Conservation (phyloP, 805 yeast species). For the Ogataea corticis region DNA sequence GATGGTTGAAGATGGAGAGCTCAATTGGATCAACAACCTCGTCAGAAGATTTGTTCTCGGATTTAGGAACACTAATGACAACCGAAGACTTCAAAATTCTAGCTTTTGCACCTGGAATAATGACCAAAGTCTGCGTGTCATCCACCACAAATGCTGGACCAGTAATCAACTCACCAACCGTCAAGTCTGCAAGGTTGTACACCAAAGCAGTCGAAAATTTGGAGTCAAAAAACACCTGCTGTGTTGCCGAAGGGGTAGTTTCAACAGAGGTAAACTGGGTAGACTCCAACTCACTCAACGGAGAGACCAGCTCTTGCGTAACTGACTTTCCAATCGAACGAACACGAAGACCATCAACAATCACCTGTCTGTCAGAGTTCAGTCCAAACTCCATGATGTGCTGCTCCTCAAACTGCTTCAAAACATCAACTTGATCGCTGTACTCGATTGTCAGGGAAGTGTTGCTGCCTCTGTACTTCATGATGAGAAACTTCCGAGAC, state of each 20-base stretch:
- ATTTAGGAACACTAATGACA: constrained; percentile 23
- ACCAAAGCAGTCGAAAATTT: constrained; percentile 52
- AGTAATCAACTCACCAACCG: constrained; percentile 47
- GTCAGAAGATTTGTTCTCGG: constrained; percentile 34
- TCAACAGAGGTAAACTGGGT: constrained; percentile 34
- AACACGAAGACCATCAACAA: constrained; percentile 75
- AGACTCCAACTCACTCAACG: constrained; percentile 4
- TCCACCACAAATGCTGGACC: constrained; percentile 49
- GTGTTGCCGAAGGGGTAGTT: constrained; percentile 51
- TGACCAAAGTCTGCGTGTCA: constrained; percentile 37
- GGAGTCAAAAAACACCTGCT: constrained; percentile 31
- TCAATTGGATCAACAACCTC: constrained; percentile 45
- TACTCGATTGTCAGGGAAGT: constrained; percentile 68
- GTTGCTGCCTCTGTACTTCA: constrained; percentile 85
- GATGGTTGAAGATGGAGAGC: constrained; percentile 44
- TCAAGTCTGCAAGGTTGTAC: constrained; percentile 50
- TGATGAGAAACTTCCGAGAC: constrained; percentile 65
- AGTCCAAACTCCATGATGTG: constrained; percentile 78
- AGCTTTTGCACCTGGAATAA: constrained; percentile 35
- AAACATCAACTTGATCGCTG: constrained; percentile 33
- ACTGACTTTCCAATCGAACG: constrained; percentile 64
- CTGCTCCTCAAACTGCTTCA: constrained; percentile 46
- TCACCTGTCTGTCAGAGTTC: constrained; percentile 44
- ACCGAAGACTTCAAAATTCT: constrained; percentile 36
- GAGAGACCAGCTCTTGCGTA: constrained; percentile 25